Percentiles rank a stretch among this genome's conserved stretches.
Evolutionary conservation across 2,329 filamentous ascomycete genomes (phyloP).

Genomic region (Diaporthe sp.): DNA sequence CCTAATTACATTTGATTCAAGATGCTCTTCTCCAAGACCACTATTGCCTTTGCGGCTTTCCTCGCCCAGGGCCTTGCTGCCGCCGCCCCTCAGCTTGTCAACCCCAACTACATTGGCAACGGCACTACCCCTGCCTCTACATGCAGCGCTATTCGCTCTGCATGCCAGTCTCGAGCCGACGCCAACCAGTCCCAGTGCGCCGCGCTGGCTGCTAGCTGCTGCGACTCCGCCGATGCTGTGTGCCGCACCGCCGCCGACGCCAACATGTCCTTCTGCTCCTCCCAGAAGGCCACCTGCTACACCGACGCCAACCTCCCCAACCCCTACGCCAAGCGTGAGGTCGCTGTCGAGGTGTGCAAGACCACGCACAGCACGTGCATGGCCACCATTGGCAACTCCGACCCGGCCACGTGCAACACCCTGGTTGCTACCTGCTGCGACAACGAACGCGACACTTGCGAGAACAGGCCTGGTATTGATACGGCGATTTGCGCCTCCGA

Average conservation of each 20-base stretch:
- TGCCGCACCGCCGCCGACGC: conserved; percentile 3
- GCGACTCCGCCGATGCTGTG: not conserved
- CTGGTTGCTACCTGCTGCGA: conserved; percentile 13
- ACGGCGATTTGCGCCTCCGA: not conserved
- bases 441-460: not conserved
- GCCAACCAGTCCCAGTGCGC: conserved; percentile 12
- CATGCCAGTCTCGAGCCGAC: not conserved
- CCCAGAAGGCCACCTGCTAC: conserved; percentile 22
- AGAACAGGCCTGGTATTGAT: not conserved
- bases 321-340: conserved; percentile 18
- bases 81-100: not conserved
- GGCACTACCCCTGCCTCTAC: not conserved
- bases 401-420: not conserved
- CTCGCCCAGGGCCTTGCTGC: conserved; percentile 21
- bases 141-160: not conserved
- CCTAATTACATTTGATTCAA: not conserved
- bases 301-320: not conserved
- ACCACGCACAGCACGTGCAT: conserved; percentile 12
- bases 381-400: not conserved
- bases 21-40: conserved; percentile 17
- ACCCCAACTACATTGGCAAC: not conserved
- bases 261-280: conserved; percentile 3
- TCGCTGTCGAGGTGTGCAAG: conserved; percentile 2
- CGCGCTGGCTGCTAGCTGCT: conserved; percentile 14
- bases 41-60: not conserved